Conservation (phyloP, 768 basidiomycete genomes). For the Mrakia frigida region DNA sequence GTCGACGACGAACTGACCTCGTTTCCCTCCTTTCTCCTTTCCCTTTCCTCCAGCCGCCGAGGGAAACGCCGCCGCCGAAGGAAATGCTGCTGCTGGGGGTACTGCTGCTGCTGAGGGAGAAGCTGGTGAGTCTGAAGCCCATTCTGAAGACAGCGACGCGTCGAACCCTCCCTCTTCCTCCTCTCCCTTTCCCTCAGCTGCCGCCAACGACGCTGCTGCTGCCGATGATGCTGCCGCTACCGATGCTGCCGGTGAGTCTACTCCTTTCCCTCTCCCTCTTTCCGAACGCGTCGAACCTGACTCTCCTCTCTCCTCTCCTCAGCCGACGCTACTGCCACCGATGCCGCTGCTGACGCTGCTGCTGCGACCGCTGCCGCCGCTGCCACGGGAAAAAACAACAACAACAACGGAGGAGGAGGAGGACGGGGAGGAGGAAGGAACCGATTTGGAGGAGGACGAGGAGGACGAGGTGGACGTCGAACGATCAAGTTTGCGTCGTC, state of each 20-base stretch:
- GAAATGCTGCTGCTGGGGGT: background rate
- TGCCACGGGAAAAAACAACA: no score
- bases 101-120: background rate
- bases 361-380: no score
- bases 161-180: no score
- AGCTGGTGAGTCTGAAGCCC: background rate
- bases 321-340: background rate
- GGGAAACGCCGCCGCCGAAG: no score
- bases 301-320: background rate
- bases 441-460: background rate
- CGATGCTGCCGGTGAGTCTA: background rate
- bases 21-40: background rate
- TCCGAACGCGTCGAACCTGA: background rate
- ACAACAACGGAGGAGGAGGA: background rate
- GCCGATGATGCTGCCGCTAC: background rate
- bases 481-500: background rate
- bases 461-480: background rate
- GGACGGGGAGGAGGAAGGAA: background rate
- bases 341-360: background rate
- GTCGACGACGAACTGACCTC: background rate
- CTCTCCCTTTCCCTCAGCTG: background rate
- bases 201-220: background rate
- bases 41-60: no score
- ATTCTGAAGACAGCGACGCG: background rate
- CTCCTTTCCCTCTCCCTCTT: background rate